Conservation (phyloP, 768 basidiomycete genomes). For the Kwoniella europaea region DNA sequence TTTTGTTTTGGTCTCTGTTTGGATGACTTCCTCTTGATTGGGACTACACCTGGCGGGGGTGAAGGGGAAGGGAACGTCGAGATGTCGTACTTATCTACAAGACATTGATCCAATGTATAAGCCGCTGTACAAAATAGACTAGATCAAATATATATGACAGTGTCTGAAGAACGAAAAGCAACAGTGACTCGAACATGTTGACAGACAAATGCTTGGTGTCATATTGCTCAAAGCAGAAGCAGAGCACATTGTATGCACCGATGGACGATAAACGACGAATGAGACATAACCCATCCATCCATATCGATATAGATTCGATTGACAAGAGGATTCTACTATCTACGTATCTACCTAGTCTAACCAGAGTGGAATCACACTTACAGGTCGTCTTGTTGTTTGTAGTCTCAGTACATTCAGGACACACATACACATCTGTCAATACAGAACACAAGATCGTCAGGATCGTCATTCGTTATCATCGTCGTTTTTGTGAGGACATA, state of each 20-base stretch:
- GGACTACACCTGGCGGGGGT: slow-evolving; percentile 31
- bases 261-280: neutral
- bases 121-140: neutral
- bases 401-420: slow-evolving; percentile 32
- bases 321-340: slow-evolving; percentile 16
- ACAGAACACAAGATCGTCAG: slow-evolving; percentile 1
- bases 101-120: slow-evolving; percentile 1
- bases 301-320: slow-evolving; percentile 6
- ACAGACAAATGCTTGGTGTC: too few species aligned
- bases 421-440: slow-evolving; percentile 39
- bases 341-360: slow-evolving; percentile 15
- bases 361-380: slow-evolving; percentile 27
- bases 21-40: slow-evolving; percentile 9
- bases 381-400: slow-evolving; percentile 36
- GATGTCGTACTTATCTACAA: slow-evolving; percentile 40
- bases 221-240: neutral
- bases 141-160: neutral
- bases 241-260: slow-evolving; percentile 4
- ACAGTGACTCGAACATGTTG: too few species aligned
- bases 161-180: too few species aligned
- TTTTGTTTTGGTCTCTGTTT: neutral
- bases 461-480: neutral
- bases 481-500: slow-evolving; percentile 21
- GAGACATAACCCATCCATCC: slow-evolving; percentile 8
- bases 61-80: slow-evolving; percentile 39